Base-by-base conservation (phyloP, 1,139 yeast species). In the Yamadazyma atmosphaerica region DNA sequence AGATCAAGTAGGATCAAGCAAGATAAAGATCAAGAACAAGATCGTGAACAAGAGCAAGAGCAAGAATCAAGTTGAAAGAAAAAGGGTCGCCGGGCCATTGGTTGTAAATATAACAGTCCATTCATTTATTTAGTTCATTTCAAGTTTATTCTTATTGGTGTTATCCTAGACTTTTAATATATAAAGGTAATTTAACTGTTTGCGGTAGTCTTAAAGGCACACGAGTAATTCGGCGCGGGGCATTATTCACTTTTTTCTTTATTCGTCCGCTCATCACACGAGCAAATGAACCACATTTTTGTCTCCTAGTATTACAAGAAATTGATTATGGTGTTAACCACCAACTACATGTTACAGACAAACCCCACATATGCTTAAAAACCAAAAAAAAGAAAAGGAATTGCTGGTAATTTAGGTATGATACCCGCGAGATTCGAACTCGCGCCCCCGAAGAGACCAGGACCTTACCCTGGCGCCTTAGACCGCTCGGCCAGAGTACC, bases 381-480 rank as follows among this genome's bases (percentile, higher is more conserved):
- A 8, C 4, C 12, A 48, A 54, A 47, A 48, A 50, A 43, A 49
- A 46, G 45, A 42, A 46, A 50, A 58, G 65, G 64, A 61, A 62
- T 62, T 58, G 68, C 68, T 63, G 68, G 68, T 60, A 60, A 56
- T 42, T 33, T 40, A 42, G 53, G 56, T 60, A 60, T 68, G 74
- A 68, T 65, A 67, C 72, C 72, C 73, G 71, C 74, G 75, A 65
- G 75, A 67, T 69, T 70, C 73, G 75, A 70, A 70, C 75, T 66
- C 75, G 75, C 74, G 76, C 76, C 75, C 69, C 76, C 74, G 74
- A 63, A 67, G 74, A 69, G 75, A 70, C 74, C 74, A 69, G 75
- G 74, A 69, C 71, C 71, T 65, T 65, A 65, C 71, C 71, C 71
- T 65, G 70, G 71, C 71, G 71, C 71, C 71, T 65, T 65, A 65